phyloP scores from a whole-genome alignment of 2,329 filamentous ascomycete genomes.

The Aspergillus glaucus region DNA sequence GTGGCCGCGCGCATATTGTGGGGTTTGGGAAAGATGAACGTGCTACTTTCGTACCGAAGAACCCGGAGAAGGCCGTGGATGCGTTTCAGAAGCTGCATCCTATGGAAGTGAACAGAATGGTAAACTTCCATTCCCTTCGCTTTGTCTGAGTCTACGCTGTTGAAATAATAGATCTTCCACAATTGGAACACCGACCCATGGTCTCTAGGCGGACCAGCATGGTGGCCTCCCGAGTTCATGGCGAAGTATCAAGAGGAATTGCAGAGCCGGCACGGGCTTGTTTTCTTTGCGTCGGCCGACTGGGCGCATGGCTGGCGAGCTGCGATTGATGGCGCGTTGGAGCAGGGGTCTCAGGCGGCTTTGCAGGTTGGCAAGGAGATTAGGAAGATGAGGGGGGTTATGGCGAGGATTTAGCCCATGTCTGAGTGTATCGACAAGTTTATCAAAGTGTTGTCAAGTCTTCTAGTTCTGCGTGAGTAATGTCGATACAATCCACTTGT shows the following conservation, averaged over 20 bases:
- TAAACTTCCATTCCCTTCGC: not conserved
- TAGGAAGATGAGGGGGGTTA: not conserved
- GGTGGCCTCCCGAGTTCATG: slow-evolving; percentile 33
- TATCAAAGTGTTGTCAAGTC: not conserved
- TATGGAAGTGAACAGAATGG: slow-evolving; percentile 9
- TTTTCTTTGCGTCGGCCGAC: slow-evolving; percentile 4
- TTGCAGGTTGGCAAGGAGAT: not conserved
- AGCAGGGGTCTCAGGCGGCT: slow-evolving; percentile 1
- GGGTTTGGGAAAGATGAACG: slow-evolving; percentile 37
- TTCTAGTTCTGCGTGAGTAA: too few relatives aligned
- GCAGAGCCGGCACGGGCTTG: slow-evolving; percentile 2
- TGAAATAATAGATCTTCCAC: slow-evolving; percentile 33
- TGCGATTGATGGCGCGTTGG: slow-evolving; percentile 4
- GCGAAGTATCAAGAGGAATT: slow-evolving; percentile 1
- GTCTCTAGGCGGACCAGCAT: slow-evolving; percentile 43
- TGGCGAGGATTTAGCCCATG: not conserved
- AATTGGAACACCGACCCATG: slow-evolving; percentile 47
- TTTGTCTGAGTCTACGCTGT: not conserved
- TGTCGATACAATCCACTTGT: too few relatives aligned
- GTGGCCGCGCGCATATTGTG: slow-evolving; percentile 45
- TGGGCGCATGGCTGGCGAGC: slow-evolving; percentile 5
- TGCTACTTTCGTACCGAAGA: slow-evolving; percentile 43
- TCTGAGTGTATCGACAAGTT: not conserved
- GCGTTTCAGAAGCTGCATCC: slow-evolving; percentile 30
- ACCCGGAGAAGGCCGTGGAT: slow-evolving; percentile 25